phyloP scores from a whole-genome alignment of 805 yeast species.

The Zygosaccharomyces gambellarensis region DNA sequence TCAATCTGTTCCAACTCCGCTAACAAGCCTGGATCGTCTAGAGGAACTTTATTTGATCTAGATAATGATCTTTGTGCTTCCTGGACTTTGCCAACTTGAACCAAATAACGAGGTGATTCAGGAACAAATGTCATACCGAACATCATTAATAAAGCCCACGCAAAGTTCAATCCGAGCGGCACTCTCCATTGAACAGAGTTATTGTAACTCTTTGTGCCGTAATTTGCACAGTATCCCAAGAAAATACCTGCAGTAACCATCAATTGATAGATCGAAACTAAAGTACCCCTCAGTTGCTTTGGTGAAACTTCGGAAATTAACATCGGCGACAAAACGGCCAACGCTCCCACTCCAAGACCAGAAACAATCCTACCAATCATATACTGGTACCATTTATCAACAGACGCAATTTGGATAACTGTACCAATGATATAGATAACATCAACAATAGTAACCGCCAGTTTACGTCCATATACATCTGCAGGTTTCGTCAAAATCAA shows the following conservation, averaged over 20 bases:
- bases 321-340: conserved; percentile 72
- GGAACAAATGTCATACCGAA: conserved; percentile 52
- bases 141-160: conserved; percentile 44
- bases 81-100: conserved; percentile 51
- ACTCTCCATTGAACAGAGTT: conserved; percentile 68
- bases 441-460: conserved; percentile 56
- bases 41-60: conserved; percentile 49
- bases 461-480: conserved; percentile 63
- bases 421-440: conserved; percentile 63
- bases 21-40: conserved; percentile 51
- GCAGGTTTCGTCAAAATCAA: conserved; percentile 52
- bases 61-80: conserved; percentile 60
- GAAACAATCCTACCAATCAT: conserved; percentile 64
- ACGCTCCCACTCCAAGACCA: conserved; percentile 75
- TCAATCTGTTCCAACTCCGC: conserved; percentile 54
- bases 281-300: conserved; percentile 58
- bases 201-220: conserved; percentile 44
- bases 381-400: conserved; percentile 61
- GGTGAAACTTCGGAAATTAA: conserved; percentile 47
- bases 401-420: conserved; percentile 58
- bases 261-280: conserved; percentile 69
- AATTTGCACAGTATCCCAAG: conserved; percentile 70
- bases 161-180: conserved; percentile 57
- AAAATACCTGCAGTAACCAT: conserved; percentile 73
- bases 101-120: conserved; percentile 69